Evolutionary conservation across 768 basidiomycete genomes (phyloP), one percentile per base, ranked within the genome.

Genomic region (Lactarius pseudohatsudake): DNA sequence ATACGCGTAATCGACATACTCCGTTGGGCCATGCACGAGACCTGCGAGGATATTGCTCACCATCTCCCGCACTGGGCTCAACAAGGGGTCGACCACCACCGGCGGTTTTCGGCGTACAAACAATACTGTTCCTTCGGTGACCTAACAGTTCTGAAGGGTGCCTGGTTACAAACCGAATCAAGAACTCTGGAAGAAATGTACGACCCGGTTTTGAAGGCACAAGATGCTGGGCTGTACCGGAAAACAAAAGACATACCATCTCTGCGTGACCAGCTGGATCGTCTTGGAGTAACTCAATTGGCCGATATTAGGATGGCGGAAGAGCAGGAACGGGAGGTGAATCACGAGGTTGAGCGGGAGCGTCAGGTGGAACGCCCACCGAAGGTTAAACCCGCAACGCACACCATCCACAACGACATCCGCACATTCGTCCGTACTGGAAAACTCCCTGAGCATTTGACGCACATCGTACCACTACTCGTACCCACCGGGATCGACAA

Each of bases 301-400:
- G 34, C 32, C 3, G 47, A 54, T 15, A 18, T 57, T n/a, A 32
- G 57, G 26, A 57, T 59, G 45, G 56, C 64, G 1, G 64, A 64
- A 28, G 64, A 64, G 45, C 64, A 64, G 22, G 64, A 59, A 22
- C 56, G 64, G 7, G 64, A 64, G 28, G 45, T 64, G 4, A 54
- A 15, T 34, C 45, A 64, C 32, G 63, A 64, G n/a, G 16, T 57
- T 9, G 57, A 64, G 32, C 57, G 10, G 11, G 57, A 47, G 9
- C 41, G 28, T 20, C 43, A 47, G 11, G 6, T 63, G 0, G 55
- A 58, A 22, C 57, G 57, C 4, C 64, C 64, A 8, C 45, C 38
- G 13, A 64, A 43, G 16, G 57, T 64, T 5, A 2, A 28, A 38
- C 45, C 57, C 1, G 57, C 43, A 6, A 41, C 20, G 11, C 64